Conservation (phyloP, 768 basidiomycete genomes). For the Pleurotus giganteus region DNA sequence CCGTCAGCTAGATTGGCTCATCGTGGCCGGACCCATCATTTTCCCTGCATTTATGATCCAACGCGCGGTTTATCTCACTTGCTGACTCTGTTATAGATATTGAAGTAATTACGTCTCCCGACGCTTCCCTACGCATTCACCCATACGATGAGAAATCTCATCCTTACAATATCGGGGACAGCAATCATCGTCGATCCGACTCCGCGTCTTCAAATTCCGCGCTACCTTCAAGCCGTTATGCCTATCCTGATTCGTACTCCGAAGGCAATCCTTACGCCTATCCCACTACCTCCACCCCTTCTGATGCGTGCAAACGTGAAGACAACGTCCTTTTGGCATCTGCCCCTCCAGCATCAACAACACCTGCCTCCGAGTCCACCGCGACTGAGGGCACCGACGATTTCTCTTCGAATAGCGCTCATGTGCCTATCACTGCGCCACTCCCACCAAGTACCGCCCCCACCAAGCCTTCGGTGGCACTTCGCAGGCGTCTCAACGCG, state of each 20-base stretch:
- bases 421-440: background rate
- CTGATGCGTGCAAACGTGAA: background rate
- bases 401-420: conserved; percentile 2
- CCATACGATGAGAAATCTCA: background rate
- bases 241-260: conserved; percentile 7
- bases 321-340: background rate
- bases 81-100: background rate
- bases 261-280: conserved; percentile 7
- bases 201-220: conserved; percentile 6
- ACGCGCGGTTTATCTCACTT: background rate
- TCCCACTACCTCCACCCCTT: background rate
- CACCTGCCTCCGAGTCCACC: background rate
- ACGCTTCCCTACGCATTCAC: background rate
- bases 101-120: conserved; percentile 1
- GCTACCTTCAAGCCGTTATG: conserved; percentile 2
- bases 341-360: background rate
- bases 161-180: background rate
- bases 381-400: background rate
- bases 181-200: background rate
- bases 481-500: conserved; percentile 14
- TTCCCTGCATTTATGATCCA: background rate
- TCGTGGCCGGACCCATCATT: too few species aligned
- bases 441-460: background rate
- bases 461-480: background rate
- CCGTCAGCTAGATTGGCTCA: too few species aligned